Evolutionary conservation across 148 eudicot genomes (phyloP).

Genomic region (Nepenthes gracilis): DNA sequence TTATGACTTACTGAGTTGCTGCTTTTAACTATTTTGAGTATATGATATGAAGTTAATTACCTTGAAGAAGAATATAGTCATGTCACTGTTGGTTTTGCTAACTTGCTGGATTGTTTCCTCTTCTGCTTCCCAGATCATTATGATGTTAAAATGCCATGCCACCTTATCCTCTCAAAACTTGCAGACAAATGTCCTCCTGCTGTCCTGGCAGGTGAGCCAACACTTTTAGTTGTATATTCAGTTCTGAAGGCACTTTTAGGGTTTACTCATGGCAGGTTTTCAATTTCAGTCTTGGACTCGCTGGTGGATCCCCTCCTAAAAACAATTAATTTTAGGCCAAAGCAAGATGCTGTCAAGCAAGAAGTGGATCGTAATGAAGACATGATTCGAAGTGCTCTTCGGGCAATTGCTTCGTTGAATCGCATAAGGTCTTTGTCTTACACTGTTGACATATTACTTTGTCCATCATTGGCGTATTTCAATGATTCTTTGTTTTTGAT

Average conservation of each 20-base stretch:
- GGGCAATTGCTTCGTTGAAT: conserved; percentile 77
- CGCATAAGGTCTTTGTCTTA: conserved; percentile 50
- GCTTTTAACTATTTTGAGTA: neutral
- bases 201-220: conserved; percentile 67
- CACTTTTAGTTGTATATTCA: neutral
- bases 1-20: neutral
- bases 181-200: conserved; percentile 95
- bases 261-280: conserved; percentile 5
- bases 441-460: neutral
- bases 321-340: conserved; percentile 78
- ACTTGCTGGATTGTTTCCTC: neutral
- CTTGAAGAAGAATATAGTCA: too few relatives aligned
- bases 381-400: conserved; percentile 92
- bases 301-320: conserved; percentile 96
- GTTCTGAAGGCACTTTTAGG: neutral
- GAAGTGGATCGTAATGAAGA: conserved; percentile 99
- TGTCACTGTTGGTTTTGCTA: neutral
- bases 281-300: conserved; percentile 73
- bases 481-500: neutral
- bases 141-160: conserved; percentile 99
- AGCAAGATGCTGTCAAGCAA: conserved; percentile 98
- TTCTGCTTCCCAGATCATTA: conserved; percentile 69
- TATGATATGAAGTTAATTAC: too few relatives aligned
- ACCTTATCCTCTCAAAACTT: conserved; percentile 89
- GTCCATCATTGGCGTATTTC: neutral